These are phyloP conservation scores for Lipomyces japonicus DNA, from an alignment of 805 yeast genomes.

Conservation along the genomic window DNA sequence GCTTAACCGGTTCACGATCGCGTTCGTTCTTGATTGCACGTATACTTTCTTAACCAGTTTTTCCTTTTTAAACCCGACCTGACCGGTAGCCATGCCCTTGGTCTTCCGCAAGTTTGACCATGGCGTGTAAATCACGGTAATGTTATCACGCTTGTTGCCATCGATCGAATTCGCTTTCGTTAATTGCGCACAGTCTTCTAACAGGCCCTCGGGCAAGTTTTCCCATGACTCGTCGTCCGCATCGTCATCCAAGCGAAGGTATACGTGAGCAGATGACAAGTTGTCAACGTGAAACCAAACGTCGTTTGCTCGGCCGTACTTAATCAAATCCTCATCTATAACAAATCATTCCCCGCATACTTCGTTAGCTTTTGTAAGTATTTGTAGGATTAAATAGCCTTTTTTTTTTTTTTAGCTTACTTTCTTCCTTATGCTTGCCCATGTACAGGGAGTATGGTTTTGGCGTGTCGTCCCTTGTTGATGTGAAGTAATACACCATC, in stretches of 20 bases:
- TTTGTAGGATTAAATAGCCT: too few species aligned
- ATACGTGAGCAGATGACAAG: slow-evolving; percentile 72
- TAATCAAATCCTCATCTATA: slow-evolving; percentile 51
- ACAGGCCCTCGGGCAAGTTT: slow-evolving; percentile 49
- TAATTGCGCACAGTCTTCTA: slow-evolving; percentile 61
- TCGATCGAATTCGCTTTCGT: slow-evolving; percentile 74
- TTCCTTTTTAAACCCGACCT: slow-evolving; percentile 66
- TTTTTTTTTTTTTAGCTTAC: slow-evolving; percentile 29
- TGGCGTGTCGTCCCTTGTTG: slow-evolving; percentile 38
- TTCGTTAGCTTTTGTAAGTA: too few species aligned
- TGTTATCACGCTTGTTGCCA: slow-evolving; percentile 65
- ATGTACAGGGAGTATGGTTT: slow-evolving; percentile 48
- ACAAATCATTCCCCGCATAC: not conserved
- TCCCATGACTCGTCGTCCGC: slow-evolving; percentile 45
- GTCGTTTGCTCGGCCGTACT: slow-evolving; percentile 61
- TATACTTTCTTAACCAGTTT: slow-evolving; percentile 50
- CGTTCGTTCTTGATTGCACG: slow-evolving; percentile 55
- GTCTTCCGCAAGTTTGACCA: slow-evolving; percentile 65
- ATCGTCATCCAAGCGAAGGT: slow-evolving; percentile 55
- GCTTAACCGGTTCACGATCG: slow-evolving; percentile 56
- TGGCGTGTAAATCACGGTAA: slow-evolving; percentile 68
- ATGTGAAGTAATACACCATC: slow-evolving; percentile 48
- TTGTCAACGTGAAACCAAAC: slow-evolving; percentile 82
- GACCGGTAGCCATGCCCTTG: slow-evolving; percentile 72
- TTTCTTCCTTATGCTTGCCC: slow-evolving; percentile 75